Evolutionary conservation across 495 filamentous ascomycete genomes (phyloP), one percentile per base, ranked within the genome.

Genomic region (Oidiodendron maius): DNA sequence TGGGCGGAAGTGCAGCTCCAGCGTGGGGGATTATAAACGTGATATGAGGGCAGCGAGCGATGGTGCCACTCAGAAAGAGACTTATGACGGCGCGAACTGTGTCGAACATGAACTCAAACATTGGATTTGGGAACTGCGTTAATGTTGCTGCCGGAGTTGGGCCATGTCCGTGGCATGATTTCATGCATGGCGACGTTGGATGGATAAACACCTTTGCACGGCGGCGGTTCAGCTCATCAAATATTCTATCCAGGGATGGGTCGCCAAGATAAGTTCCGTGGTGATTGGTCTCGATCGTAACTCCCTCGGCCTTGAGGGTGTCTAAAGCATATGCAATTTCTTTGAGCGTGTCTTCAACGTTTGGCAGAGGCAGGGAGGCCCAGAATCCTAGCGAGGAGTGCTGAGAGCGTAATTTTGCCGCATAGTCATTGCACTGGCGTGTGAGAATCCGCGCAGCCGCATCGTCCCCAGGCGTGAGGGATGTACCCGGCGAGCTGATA

Each of bases 61-160:
- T 58, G 1, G 74, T 74, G 3, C 75, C 75, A 23, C 62, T 66
- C 2, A 71, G 50, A 47, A 80, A 65, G 8, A 81, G 61, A 50
- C 76, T 72, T 32, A 65, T 62, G 1, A 80, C 55, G 1, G 65
- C 61, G 13, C 76, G 63, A 2, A 68, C 70, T 1, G 70, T 74
- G 41, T 81, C 77, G 52, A 82, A 78, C 26, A 79, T 63, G 57
- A 77, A 81, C 52, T 81, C 77, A 38, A 78, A 64, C 34, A 77
- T 62, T 0, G 78, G 78, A 15, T 61, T 61, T 0, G 72, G 64
- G 35, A 75, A 69, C 8, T 64, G 57, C 4, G 57, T 50, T 17
- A 16, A 51, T 44, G 18, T 53, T 50, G 41, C 51, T 2, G 28
- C 45, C 48, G 39, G 17, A 2, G 39, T 30, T 2, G 8, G 11